These are phyloP conservation scores for Penicillium sp. DNA, from an alignment of 2,329 filamentous ascomycete genomes.

Conservation along the genomic window DNA sequence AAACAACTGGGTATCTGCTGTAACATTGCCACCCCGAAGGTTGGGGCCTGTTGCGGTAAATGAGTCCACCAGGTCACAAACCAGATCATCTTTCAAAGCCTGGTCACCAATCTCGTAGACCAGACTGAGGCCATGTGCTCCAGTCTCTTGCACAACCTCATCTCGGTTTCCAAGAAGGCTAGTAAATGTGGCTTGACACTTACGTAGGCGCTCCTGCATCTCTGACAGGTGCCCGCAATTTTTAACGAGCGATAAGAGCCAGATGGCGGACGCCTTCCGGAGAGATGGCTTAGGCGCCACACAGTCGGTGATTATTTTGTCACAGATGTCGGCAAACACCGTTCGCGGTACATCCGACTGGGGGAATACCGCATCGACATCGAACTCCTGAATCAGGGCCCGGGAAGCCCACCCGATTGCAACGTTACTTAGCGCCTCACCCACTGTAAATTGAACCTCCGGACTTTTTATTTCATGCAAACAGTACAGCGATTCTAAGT, in stretches of 20 bases:
- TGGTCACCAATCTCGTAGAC: constrained; percentile 92
- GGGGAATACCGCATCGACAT: constrained; percentile 62
- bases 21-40: constrained; percentile 72
- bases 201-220: constrained; percentile 70
- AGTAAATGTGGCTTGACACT: constrained; percentile 86
- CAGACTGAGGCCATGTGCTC: constrained; percentile 83
- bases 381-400: constrained; percentile 70
- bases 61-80: constrained; percentile 81
- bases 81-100: constrained; percentile 74
- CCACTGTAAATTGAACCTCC: constrained; percentile 86
- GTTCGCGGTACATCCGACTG: constrained; percentile 36
- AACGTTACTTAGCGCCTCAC: constrained; percentile 79
- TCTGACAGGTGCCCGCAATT: constrained; percentile 78
- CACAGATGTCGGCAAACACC: constrained; percentile 58
- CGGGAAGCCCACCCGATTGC: constrained; percentile 81
- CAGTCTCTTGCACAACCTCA: constrained; percentile 92
- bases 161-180: constrained; percentile 82
- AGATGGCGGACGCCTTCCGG: constrained; percentile 89
- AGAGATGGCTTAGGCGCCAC: constrained; percentile 83
- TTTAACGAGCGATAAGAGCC: constrained; percentile 88
- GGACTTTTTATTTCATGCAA: constrained; percentile 82
- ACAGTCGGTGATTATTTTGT: constrained; percentile 74
- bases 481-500: constrained; percentile 68
- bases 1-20: constrained; percentile 88
- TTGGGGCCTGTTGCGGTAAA: constrained; percentile 70